Evolutionary conservation across 2,329 filamentous ascomycete genomes (phyloP).

Genomic region (Fusarium continuum): DNA sequence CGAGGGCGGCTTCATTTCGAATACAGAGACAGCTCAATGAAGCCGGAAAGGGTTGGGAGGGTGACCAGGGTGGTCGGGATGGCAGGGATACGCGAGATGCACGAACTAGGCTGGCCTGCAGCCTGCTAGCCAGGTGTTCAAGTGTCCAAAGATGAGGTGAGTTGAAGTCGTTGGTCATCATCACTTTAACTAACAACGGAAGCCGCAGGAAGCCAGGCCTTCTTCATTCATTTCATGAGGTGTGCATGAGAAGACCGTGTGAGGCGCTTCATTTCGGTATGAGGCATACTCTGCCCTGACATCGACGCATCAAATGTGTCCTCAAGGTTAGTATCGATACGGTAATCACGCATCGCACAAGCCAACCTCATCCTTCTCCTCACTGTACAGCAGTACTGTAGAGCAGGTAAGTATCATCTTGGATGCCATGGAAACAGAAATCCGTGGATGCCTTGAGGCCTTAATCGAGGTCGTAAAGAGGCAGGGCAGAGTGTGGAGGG

Average conservation of each 20-base stretch:
- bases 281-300: conserved; percentile 2
- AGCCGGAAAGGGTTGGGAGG: conserved; percentile 38
- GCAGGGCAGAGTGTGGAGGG: conserved; percentile 15
- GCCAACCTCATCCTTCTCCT: conserved; percentile 12
- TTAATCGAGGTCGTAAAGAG: conserved; percentile 23
- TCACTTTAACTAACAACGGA: conserved; percentile 7
- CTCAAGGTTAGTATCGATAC: neutral
- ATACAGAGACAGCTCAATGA: conserved; percentile 25
- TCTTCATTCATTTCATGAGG: conserved; percentile 16
- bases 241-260: conserved; percentile 9
- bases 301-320: neutral
- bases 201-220: conserved; percentile 23
- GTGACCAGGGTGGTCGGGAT: conserved; percentile 36
- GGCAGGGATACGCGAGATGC: conserved; percentile 44
- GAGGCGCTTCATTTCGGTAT: conserved; percentile 1
- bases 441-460: conserved; percentile 28
- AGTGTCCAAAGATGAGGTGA: conserved; percentile 33
- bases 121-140: conserved; percentile 21
- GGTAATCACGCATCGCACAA: conserved; percentile 9
- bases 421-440: conserved; percentile 7
- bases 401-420: neutral
- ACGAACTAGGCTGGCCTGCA: conserved; percentile 41
- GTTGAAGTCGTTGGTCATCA: conserved; percentile 27
- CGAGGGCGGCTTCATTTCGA: conserved; percentile 27
- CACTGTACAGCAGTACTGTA: conserved; percentile 4